Conservation (phyloP, 352 stramenopile species). For the Phytopythium kandeliae region DNA sequence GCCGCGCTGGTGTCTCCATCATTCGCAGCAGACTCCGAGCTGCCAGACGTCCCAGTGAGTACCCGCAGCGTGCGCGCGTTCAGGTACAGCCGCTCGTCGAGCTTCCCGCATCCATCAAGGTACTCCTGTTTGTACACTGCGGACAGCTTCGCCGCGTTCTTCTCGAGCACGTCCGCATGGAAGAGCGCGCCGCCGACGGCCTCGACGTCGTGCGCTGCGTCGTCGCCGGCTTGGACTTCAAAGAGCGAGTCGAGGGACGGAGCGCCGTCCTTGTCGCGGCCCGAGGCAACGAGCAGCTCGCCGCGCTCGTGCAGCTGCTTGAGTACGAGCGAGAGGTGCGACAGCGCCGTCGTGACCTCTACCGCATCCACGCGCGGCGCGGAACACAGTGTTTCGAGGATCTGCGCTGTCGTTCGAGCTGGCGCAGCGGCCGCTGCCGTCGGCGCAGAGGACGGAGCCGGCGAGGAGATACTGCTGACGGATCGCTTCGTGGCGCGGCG, state of each 20-base stretch:
- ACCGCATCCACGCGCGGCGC: constrained; percentile 37
- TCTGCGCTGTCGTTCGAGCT: constrained; percentile 15
- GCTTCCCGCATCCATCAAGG: constrained; percentile 36
- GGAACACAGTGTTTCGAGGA: constrained; percentile 41
- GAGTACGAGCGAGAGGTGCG: constrained; percentile 34
- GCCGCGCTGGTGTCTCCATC: not conserved
- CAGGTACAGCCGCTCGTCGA: constrained; percentile 59
- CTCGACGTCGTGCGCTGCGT: not conserved
- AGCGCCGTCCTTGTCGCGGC: not conserved
- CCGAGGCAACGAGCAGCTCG: constrained; percentile 11
- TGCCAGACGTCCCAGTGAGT: constrained; percentile 19
- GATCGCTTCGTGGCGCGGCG: not conserved
- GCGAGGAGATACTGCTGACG: not conserved
- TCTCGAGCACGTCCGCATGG: constrained; percentile 23
- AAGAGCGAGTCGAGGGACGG: not conserved
- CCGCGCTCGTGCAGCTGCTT: constrained; percentile 25
- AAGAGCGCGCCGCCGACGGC: constrained; percentile 28
- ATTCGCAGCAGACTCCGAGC: no score
- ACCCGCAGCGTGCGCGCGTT: constrained; percentile 21
- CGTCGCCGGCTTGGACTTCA: not conserved
- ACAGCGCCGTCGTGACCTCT: constrained; percentile 36
- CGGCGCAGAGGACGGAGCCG: not conserved
- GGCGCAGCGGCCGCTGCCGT: not conserved
- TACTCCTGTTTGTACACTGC: constrained; percentile 42
- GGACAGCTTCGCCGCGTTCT: constrained; percentile 29